Evolutionary conservation across 2,329 filamentous ascomycete species (phyloP), one percentile per base, ranked within the genome.

Genomic region (Cordyceps cateniannulata): DNA sequence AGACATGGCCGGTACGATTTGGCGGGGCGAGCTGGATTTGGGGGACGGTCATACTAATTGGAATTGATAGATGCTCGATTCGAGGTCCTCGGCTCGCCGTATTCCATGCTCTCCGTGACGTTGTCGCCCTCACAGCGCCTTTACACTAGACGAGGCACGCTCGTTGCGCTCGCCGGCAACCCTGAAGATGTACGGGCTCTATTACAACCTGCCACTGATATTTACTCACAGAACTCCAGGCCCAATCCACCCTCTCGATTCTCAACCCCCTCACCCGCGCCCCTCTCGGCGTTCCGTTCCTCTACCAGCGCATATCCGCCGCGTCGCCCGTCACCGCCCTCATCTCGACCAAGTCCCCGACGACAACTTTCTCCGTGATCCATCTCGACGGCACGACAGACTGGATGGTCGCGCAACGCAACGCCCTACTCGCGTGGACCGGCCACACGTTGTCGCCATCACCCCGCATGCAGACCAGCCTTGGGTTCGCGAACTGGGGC

Each of bases 381-480:
- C 89, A 93, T 71, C 84, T 99, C 55, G 92, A 99, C 77, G 95
- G 95, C 62, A 91, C 92, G 5, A 87, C 92, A 62, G 95, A 99
- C 76, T 99, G 95, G 93, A 90, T 96, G 80, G 79, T 99, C 9
- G 84, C 91, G 7, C 93, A 98, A 72, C 84, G 91, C 64, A 88
- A 90, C 65, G 92, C 92, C 1, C 80, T 99, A 58, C 81, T 98
- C n/a, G 95, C 95, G 59, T 99, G 95, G 95, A 96, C 93, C 0
- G 95, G 95, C 29, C 90, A 96, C 72, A 92, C 91, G 1, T 80
- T 99, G 59, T 80, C 81, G 18, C 82, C 95, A 49, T 86, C 85
- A 40, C 91, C 93, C 3, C 87, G 85, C 51, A 80, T 96, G 65
- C 93, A 92, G 68, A 82, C 82, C 48, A 83, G 83, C 65, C 82